Evolutionary conservation across 495 filamentous ascomycete genomes (phyloP), one percentile per base, ranked within the genome.

Genomic region (Xylaria castorea): DNA sequence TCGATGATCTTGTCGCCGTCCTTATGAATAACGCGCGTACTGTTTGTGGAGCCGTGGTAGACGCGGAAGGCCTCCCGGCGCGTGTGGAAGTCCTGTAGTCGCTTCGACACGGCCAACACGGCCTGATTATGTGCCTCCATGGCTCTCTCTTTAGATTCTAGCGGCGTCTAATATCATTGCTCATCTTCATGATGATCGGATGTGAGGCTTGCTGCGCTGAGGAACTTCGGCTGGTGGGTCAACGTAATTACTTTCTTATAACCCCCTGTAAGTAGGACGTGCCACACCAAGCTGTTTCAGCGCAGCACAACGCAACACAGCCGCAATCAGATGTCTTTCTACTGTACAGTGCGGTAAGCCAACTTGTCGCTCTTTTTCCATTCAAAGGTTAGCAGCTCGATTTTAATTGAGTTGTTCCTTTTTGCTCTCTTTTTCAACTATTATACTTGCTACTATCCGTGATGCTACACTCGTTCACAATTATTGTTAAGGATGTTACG

Each of bases 31-130:
- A 77, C 80, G 0, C 92, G 89, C 7, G 92, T 94, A 83, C 89
- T 92, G 77, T 93, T 93, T 25, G 92, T 93, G 0, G 90, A 89
- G 65, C 92, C 92, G 81, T 94, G 92, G 76, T 85, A 90, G 69
- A 94, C 91, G 14, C 91, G 87, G 77, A 92, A 94, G 1, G 88
- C 84, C 67, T 89, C 83, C 42, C 85, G 83, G 30, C 80, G 83
- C 6, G 84, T 76, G 78, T 88, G 86, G 81, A 88, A 91, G 11
- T 79, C 72, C 60, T 79, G 77, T 22, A 91, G 85, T 36, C 75
- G 77, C 44, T 76, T 72, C 11, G 87, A 76, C 22, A 90, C 83
- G 30, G 75, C 32, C 20, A 76, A 67, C 32, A 90, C 87, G 7
- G 80, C 82, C 32, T 74, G 65, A 2, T 83, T 73, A 68, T 89